phyloP scores from a whole-genome alignment of 2,329 filamentous ascomycete species.

The Shiraia bambusicola region DNA sequence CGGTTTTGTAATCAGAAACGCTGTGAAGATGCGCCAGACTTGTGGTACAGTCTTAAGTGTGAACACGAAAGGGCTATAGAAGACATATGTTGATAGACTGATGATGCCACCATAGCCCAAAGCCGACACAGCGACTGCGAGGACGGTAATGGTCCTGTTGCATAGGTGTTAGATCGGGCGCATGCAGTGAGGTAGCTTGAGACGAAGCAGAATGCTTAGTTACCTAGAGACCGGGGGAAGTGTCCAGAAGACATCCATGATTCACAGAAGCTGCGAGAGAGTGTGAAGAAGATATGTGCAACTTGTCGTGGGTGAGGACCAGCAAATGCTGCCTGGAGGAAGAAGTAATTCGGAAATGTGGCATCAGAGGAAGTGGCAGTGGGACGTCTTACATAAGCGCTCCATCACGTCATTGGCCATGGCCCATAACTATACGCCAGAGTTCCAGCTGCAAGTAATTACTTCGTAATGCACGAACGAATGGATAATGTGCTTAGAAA shows the following conservation, averaged over 20 bases:
- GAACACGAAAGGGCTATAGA: conserved; percentile 56
- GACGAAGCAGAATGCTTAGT: conserved; percentile 23
- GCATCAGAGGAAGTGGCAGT: conserved; percentile 21
- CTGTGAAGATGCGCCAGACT: conserved; percentile 60
- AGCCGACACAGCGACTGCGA: conserved; percentile 64
- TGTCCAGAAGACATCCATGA: conserved; percentile 65
- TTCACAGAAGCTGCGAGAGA: conserved; percentile 21
- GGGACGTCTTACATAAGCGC: conserved; percentile 16
- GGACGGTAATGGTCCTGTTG: conserved; percentile 66
- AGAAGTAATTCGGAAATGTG: conserved; percentile 18
- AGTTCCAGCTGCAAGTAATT: too few species aligned
- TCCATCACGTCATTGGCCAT: conserved; percentile 1
- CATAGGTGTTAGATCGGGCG: conserved; percentile 50
- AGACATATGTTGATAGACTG: conserved; percentile 55
- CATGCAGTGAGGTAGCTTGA: not conserved
- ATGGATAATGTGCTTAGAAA: not conserved
- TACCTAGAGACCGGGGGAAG: conserved; percentile 69
- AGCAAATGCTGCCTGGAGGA: conserved; percentile 40
- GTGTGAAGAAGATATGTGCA: conserved; percentile 17
- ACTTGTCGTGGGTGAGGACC: conserved; percentile 30
- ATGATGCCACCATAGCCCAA: conserved; percentile 61
- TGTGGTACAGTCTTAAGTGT: conserved; percentile 56
- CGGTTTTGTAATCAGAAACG: conserved; percentile 61
- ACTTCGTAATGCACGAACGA: too few species aligned
- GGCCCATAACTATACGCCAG: too few species aligned